phyloP scores from a whole-genome alignment of 2,329 filamentous ascomycete species.

The Ophioceras dolichostomum region DNA sequence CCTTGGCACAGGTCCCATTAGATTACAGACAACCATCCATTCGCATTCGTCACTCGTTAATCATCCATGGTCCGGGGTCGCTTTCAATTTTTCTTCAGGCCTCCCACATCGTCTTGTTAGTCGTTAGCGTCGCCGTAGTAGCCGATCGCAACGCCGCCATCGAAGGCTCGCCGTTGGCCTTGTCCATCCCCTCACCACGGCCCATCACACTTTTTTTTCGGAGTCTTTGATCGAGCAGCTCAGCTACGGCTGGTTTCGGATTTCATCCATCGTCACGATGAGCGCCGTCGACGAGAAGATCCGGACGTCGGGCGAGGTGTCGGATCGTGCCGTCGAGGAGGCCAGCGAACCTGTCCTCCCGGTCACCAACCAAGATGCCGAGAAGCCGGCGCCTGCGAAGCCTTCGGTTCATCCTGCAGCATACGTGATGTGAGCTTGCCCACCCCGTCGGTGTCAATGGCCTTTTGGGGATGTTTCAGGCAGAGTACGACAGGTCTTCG shows the following conservation, averaged over 20 bases:
- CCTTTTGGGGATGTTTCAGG: no score
- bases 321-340: slow-evolving; percentile 50
- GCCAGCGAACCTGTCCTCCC: slow-evolving; percentile 55
- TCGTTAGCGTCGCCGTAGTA: no score
- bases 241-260: no score
- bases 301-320: slow-evolving; percentile 64
- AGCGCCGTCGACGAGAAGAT: slow-evolving; percentile 61
- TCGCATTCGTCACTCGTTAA: neutral
- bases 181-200: no score
- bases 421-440: slow-evolving; percentile 66
- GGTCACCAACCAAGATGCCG: slow-evolving; percentile 62
- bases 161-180: neutral
- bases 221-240: no score
- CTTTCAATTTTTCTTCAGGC: no score
- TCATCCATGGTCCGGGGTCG: neutral
- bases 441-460: no score
- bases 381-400: slow-evolving; percentile 55
- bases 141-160: neutral
- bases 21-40: neutral
- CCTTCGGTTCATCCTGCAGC: slow-evolving; percentile 64
- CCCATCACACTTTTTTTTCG: no score
- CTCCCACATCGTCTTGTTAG: neutral
- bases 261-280: slow-evolving; percentile 41
- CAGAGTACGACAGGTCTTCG: no score
- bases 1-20: neutral